phyloP scores from a whole-genome alignment of 1,284 basidiomycete species.

The Rhodotorula sp. region DNA sequence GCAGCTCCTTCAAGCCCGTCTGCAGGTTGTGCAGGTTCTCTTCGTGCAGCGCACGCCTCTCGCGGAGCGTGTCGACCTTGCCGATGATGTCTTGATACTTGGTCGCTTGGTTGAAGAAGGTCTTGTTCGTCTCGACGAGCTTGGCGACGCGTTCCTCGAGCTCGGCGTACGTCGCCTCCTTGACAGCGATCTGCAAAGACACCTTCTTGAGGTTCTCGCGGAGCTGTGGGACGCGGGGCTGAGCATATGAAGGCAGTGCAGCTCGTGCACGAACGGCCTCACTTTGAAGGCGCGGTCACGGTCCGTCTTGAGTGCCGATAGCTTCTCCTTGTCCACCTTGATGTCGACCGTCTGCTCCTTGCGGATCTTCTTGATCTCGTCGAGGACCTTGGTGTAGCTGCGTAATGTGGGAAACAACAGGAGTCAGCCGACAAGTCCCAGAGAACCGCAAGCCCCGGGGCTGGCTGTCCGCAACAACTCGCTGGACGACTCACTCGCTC shows the following conservation, averaged over 20 bases:
- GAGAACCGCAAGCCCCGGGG: no score
- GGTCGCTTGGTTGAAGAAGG: slow-evolving; percentile 77
- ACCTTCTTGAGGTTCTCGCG: slow-evolving; percentile 68
- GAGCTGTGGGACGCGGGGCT: slow-evolving; percentile 56
- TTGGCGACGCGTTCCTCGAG: slow-evolving; percentile 67
- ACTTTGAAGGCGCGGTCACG: slow-evolving; percentile 79
- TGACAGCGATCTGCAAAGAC: slow-evolving; percentile 64
- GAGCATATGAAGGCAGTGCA: slow-evolving; percentile 42
- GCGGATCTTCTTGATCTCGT: slow-evolving; percentile 82
- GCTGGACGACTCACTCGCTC: slow-evolving; percentile 65
- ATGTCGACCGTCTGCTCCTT: slow-evolving; percentile 89
- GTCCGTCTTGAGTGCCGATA: slow-evolving; percentile 77
- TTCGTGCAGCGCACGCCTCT: slow-evolving; percentile 65
- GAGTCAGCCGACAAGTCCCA: no score
- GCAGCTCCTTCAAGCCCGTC: slow-evolving; percentile 62
- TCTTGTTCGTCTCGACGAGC: slow-evolving; percentile 72
- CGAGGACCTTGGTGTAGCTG: slow-evolving; percentile 95
- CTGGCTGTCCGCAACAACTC: no score
- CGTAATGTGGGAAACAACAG: no score
- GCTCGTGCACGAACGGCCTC: neutral
- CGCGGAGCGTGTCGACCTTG: slow-evolving; percentile 67
- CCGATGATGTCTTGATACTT: slow-evolving; percentile 82
- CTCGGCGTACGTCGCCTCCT: slow-evolving; percentile 73
- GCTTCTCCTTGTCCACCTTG: slow-evolving; percentile 87
- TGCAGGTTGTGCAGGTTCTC: slow-evolving; percentile 66